Evolutionary conservation across 140 eudicot genomes (phyloP), one percentile per base, ranked within the genome.

Genomic region (Bidens hawaiensis): DNA sequence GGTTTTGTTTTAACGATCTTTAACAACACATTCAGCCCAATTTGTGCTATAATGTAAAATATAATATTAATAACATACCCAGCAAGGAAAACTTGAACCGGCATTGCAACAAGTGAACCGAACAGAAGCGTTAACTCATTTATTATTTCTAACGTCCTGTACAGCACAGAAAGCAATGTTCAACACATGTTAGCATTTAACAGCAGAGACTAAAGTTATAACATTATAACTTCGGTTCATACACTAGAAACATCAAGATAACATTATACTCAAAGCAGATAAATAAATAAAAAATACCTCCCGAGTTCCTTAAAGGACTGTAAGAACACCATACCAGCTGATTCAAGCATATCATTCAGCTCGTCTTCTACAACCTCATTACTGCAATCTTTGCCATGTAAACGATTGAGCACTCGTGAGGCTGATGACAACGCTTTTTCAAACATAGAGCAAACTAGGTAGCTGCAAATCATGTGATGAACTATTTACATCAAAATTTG

Each of bases 281-380:
- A 19, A 34, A 27, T 55, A n/a, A 55, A 38, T 1, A n/a, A 69
- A 8, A 18, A 31, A 31, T 47, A 93, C 99, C 96, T 85, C 25
- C 84, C 87, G 23, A 72, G 78, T 62, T 73, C 82, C 68, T 78
- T 76, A 67, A 81, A 63, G 69, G 99, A 93, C 70, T 93, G 99
- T 27, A 88, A 96, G 9, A 82, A 60, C 72, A 93, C 93, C 99
- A 85, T 88, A 16, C 84, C 96, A 25, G 95, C 91, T 40, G 99
- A 84, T 68, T 84, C 93, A 67, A 78, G 41, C 95, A 88, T 78
- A 64, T 87, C 99, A 62, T 62, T 55, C 69, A 62, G 57, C 59
- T 75, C 79, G 52, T 57, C 65, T 48, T 69, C 81, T 27, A 26
- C 65, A 68, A 12, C 27, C 22, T 16, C 47, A 22, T 48, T 36